Percentiles rank a stretch among this genome's conserved stretches.
Evolutionary conservation across 2,329 filamentous ascomycete species (phyloP).

Genomic region (Microdochium trichocladiopsis): DNA sequence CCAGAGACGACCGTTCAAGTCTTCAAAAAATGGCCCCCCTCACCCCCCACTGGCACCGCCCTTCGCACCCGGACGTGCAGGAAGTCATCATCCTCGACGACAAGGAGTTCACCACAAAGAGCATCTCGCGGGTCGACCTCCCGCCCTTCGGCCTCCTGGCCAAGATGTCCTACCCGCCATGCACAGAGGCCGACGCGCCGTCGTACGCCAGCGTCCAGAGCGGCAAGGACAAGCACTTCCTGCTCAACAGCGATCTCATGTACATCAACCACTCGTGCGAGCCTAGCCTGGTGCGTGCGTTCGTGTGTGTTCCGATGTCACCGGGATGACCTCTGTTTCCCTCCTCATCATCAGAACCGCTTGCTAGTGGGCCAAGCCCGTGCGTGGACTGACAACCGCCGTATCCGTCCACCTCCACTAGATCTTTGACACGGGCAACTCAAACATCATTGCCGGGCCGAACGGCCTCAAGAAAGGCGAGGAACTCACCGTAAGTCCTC

Average conservation of each 20-base stretch:
- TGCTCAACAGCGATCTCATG: slow-evolving; percentile 58
- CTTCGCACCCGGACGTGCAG: slow-evolving; percentile 52
- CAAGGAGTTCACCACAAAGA: slow-evolving; percentile 52
- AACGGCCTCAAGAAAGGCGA: slow-evolving; percentile 47
- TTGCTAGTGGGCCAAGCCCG: too few species aligned
- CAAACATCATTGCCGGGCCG: slow-evolving; percentile 51
- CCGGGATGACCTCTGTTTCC: neutral
- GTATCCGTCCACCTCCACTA: slow-evolving; percentile 20
- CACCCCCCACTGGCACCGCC: slow-evolving; percentile 51
- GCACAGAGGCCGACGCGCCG: slow-evolving; percentile 43
- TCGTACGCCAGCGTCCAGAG: slow-evolving; percentile 61
- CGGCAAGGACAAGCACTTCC: slow-evolving; percentile 46
- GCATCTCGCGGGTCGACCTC: slow-evolving; percentile 45
- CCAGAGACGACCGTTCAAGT: too few species aligned
- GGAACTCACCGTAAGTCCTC: slow-evolving; percentile 43
- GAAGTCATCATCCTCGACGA: slow-evolving; percentile 44
- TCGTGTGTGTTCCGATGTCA: neutral
- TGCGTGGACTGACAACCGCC: neutral
- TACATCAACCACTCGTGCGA: slow-evolving; percentile 66
- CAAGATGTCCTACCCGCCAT: slow-evolving; percentile 58
- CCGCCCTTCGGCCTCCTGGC: slow-evolving; percentile 60
- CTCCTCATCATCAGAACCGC: too few species aligned
- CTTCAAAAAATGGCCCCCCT: slow-evolving; percentile 42
- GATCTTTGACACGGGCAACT: slow-evolving; percentile 53
- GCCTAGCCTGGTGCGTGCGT: slow-evolving; percentile 50